These are phyloP conservation scores for Aspergillus haitiensis DNA, from an alignment of 495 filamentous ascomycete species.

Conservation along the genomic window DNA sequence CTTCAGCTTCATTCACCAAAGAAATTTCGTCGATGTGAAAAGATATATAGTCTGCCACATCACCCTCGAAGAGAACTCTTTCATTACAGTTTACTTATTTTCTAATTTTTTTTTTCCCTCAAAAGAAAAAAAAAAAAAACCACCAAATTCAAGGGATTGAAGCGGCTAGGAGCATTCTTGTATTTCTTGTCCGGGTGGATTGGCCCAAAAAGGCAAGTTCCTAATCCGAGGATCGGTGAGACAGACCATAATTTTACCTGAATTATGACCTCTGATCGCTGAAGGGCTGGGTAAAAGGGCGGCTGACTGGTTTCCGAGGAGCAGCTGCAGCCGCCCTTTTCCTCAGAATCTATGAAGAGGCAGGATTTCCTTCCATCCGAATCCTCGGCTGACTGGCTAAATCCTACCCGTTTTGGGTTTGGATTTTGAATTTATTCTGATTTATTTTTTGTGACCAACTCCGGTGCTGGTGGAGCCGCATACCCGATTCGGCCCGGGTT, in stretches of 20 bases:
- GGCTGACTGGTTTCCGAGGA: background rate
- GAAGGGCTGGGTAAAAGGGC: background rate
- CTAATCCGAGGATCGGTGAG: conserved; percentile 21
- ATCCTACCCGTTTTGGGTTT: background rate
- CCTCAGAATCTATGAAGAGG: conserved; percentile 4
- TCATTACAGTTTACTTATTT: background rate
- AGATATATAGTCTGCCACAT: conserved; percentile 16
- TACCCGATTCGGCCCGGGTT: conserved; percentile 32
- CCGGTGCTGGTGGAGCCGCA: conserved; percentile 31
- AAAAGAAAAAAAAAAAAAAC: background rate
- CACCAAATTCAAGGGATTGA: conserved; percentile 6
- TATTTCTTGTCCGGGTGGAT: conserved; percentile 12
- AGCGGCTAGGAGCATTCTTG: conserved; percentile 14
- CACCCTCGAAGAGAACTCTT: conserved; percentile 11
- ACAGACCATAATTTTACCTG: conserved; percentile 5
- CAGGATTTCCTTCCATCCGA: conserved; percentile 20
- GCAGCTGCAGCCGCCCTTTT: conserved; percentile 1
- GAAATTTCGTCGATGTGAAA: conserved; percentile 6
- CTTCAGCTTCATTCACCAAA: conserved; percentile 7
- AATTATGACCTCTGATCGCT: background rate
- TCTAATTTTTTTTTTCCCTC: conserved; percentile 1
- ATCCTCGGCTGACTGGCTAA: conserved; percentile 11
- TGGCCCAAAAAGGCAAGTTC: conserved; percentile 12
- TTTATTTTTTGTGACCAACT: conserved; percentile 10
- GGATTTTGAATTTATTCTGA: background rate